Evolutionary conservation across 768 basidiomycete species (phyloP), one percentile per base, ranked within the genome.

Genomic region (Macrolepiota albuminosa): DNA sequence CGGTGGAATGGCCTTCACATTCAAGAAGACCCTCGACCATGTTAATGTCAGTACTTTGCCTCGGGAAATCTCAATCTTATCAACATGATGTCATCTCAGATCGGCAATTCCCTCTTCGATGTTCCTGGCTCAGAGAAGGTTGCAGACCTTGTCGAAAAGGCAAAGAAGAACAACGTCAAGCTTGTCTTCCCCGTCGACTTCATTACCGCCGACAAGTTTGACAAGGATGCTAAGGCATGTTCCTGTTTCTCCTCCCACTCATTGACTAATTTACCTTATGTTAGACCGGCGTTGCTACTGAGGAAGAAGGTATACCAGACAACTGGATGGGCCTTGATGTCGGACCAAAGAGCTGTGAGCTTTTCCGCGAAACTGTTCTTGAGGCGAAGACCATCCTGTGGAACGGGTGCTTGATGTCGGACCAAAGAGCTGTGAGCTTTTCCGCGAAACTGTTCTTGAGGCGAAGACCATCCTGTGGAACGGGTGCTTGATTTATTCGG

Each of bases 1-100:
- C 64, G 96, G 96, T 69, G 96, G 96, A 33, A 99, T 99, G 96
- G 92, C 93, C 39, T 99, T 97, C 78, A 99, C 96, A 59, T 99
- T 99, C 84, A 94, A 95, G 77, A 98, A 98, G 80, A 90, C 87
- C 6, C 80, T 96, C 59, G 84, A 98, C 59, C 81, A 85, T 61
- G 81, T 94, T 49, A 72, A 84, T 51, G 93, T 91, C 68, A 51
- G 21, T 51, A 14, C 56, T 42, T 21, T 29, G 48, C 43, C 26
- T 43, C 29, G 4, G 37, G 34, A 14, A 39, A 24, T 47, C 24
- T 18, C 18, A 24, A 40, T 46, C 29, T 53, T 31, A 54, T 42
- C 33, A 31, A 61, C n/a, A 43, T 56, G 34, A 61, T 40, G 46
- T 56, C 46, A 54, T 56, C 24, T 46, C 37, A 94, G 93, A 99